Evolutionary conservation across 2,329 filamentous ascomycete species (phyloP), one percentile per base, ranked within the genome.

Genomic region (Aspergillus fischeri): DNA sequence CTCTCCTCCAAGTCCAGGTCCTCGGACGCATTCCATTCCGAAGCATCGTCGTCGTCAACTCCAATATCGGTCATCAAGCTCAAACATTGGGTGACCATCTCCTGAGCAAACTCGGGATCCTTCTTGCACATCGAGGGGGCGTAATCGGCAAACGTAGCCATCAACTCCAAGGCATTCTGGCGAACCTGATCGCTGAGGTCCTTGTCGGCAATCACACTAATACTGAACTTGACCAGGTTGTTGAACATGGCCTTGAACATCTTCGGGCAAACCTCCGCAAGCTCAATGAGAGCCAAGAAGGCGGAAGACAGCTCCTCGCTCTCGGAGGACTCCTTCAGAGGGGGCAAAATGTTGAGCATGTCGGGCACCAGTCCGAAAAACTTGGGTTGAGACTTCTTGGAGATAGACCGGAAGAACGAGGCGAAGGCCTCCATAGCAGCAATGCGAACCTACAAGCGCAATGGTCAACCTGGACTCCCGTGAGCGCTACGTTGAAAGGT

Each of bases 21-120:
- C 71, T 99, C 94, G 27, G 90, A 90, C 3, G 86, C 82, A 63
- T 96, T 89, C 94, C 94, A 99, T 66, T 97, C 94, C 20, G 88
- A 81, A 3, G 92, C 93, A 78, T 97, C 92, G 55, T 99, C 93
- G 65, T 99, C 94, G 65, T 97, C 94, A 60, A 88, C 83, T 42
- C 92, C 94, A 60, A 99, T 88, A 72, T 99, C 94, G 3, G 94
- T 97, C 94, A 99, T 99, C 65, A 99, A 78, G 66, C 93, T 97
- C 65, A 99, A 79, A 74, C 94, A 99, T 75, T 99, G 94, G 0
- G 92, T 97, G 63, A 99, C 95, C 94, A 99, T 99, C 63, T 97
- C 92, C 59, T 85, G 87, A 2, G 92, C 94, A 76, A 95, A 99
- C 10, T 86, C 88, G n/a, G 86, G 77, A 70, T 99, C 93, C 73